phyloP scores from a whole-genome alignment of 257 asterid genomes.

The Fraxinus americana region DNA sequence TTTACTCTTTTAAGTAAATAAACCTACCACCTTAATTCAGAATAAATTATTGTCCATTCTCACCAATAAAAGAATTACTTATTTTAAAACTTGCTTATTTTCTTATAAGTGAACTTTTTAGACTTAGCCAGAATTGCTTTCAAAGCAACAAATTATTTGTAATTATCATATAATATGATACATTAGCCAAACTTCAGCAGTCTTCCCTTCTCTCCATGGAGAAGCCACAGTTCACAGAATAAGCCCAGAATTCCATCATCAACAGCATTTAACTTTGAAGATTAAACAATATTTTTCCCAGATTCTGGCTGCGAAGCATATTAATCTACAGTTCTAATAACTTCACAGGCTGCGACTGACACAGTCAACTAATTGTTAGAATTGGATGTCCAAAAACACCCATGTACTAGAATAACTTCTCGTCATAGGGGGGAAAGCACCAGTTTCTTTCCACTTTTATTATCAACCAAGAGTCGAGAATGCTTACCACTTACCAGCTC shows the following conservation, averaged over 20 bases:
- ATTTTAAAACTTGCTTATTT: not conserved
- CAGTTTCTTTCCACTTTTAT: slow-evolving; percentile 27
- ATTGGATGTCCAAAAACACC: slow-evolving; percentile 11
- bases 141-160: not conserved
- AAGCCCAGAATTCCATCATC: too few species aligned
- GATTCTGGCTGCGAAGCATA: not conserved
- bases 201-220: not conserved
- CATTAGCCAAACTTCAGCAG: not conserved
- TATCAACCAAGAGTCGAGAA: slow-evolving; percentile 3
- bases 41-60: too few species aligned
- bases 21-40: too few species aligned
- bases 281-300: not conserved
- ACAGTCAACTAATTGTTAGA: too few species aligned
- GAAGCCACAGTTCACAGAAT: not conserved
- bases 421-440: slow-evolving; percentile 29
- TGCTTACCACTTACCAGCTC: slow-evolving; percentile 37
- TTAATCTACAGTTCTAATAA: too few species aligned
- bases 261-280: too few species aligned
- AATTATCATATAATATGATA: not conserved
- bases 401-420: slow-evolving; percentile 29
- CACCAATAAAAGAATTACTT: not conserved
- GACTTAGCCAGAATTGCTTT: not conserved
- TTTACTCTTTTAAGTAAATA: too few species aligned
- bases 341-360: too few species aligned
- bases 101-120: too few species aligned